Evolutionary conservation across 139 green algal species (phyloP), one percentile per base, ranked within the genome.

Genomic region (Chlorella sorokiniana): DNA sequence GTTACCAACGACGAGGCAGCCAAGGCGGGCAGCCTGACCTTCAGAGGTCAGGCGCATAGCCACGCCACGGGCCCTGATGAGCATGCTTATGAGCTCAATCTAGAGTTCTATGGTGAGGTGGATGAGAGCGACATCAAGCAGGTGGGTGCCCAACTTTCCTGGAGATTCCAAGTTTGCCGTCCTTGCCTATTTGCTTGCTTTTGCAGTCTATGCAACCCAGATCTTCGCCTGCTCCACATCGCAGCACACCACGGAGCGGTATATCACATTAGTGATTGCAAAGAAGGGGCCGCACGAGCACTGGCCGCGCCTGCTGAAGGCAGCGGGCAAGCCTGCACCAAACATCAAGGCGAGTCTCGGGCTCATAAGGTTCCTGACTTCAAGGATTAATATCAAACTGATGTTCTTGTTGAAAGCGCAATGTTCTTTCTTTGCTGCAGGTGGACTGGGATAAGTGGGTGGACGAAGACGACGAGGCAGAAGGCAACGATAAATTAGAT

Each of bases 281-380:
- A 97, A 97, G 87, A 91, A 88, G 41, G 86, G 86, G 64, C 52
- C 78, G 9, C 82, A 83, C 25, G 87, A 79, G 38, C 83, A 92
- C 81, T 95, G 93, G 92, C 89, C 88, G 31, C 81, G 91, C 18
- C 82, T 96, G 54, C 90, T 92, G 2, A 90, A 91, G 82, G 77
- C 87, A 37, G 87, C 45, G 18, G 84, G 84, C 59, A 91, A 89
- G 65, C 22, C 81, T 37, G 69, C 86, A 1, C 67, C 72, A 44
- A 89, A 92, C 82, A 81, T 93, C 81, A 91, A 91, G 79, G 78
- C 42, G n/a, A 33, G 23, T n/a, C 6, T 10, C 18, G 16, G 18
- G 6, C 6, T 65, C 6, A n/a, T 33, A 29, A 16, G 29, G 6
- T 65, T 22, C 6, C 6, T 6, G 6, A 22, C 56, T 33, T 29